Percentiles rank a stretch among this genome's conserved stretches.
These are phyloP conservation scores for Monosporozyma siamensis DNA, from an alignment of 805 yeast genomes.

Conservation along the genomic window DNA sequence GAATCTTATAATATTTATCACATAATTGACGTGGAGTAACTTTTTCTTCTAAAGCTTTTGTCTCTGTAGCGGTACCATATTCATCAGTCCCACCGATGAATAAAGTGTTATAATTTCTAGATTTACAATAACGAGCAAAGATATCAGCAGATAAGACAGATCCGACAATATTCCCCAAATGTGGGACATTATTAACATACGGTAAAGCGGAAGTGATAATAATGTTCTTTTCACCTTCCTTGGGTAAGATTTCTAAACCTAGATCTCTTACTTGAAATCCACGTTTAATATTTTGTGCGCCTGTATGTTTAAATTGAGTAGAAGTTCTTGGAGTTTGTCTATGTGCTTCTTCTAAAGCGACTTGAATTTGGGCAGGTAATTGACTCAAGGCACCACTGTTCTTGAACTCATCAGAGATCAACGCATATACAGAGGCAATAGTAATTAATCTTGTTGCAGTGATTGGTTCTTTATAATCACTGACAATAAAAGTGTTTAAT, in stretches of 20 bases:
- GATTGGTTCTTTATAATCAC: slow-evolving; percentile 24
- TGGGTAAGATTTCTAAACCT: slow-evolving; percentile 48
- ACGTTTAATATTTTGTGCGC: slow-evolving; percentile 24
- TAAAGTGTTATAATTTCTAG: slow-evolving; percentile 78
- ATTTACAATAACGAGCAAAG: slow-evolving; percentile 80
- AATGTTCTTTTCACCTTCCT: slow-evolving; percentile 64
- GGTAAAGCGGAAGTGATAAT: slow-evolving; percentile 94
- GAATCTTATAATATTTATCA: slow-evolving; percentile 81
- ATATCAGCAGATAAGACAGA: slow-evolving; percentile 92
- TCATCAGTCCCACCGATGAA: slow-evolving; percentile 97
- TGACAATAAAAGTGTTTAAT: slow-evolving; percentile 3
- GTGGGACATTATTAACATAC: slow-evolving; percentile 97
- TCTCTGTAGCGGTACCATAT: slow-evolving; percentile 98
- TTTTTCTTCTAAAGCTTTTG: slow-evolving; percentile 91
- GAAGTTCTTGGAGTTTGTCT: slow-evolving; percentile 28
- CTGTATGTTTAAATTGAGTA: slow-evolving; percentile 34
- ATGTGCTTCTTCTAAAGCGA: slow-evolving; percentile 40
- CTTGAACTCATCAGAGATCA: slow-evolving; percentile 20
- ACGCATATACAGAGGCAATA: slow-evolving; percentile 50
- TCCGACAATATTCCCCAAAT: slow-evolving; percentile 93
- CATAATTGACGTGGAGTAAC: slow-evolving; percentile 83
- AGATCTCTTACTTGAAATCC: slow-evolving; percentile 22
- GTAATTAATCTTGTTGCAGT: slow-evolving; percentile 48
- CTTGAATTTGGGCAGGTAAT: slow-evolving; percentile 31
- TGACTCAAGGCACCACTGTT: slow-evolving; percentile 15